Conservation (phyloP, 805 yeast genomes). For the Clavispora carvajalis region DNA sequence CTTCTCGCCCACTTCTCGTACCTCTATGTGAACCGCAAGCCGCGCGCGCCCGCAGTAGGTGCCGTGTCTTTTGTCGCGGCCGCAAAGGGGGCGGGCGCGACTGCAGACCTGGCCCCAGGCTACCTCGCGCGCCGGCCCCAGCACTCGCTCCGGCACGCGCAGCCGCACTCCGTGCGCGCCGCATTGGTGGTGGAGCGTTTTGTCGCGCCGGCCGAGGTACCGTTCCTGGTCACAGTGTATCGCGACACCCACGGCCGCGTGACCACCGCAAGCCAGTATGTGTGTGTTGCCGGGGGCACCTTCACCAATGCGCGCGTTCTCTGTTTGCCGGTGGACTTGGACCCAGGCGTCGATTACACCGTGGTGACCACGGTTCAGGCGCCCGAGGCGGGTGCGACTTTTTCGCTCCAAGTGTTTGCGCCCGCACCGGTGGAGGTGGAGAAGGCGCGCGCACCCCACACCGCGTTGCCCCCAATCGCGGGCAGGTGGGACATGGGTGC, state of each 20-base stretch:
- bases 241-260: neutral
- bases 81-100: neutral
- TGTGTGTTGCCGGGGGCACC: slow-evolving; percentile 12
- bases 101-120: neutral
- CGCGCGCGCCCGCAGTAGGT: slow-evolving; percentile 16
- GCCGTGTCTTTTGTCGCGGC: neutral
- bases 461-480: slow-evolving; percentile 8
- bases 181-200: slow-evolving; percentile 1
- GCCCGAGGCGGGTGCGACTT: neutral
- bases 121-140: neutral
- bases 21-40: slow-evolving; percentile 67
- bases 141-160: slow-evolving; percentile 14
- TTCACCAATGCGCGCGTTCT: slow-evolving; percentile 36
- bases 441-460: neutral
- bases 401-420: neutral
- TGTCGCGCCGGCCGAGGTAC: neutral
- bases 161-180: neutral
- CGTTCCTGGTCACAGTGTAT: neutral
- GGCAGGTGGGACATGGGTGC: slow-evolving; percentile 43
- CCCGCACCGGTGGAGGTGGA: neutral
- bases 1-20: slow-evolving; percentile 36
- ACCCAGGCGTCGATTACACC: slow-evolving; percentile 25
- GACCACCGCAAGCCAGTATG: slow-evolving; percentile 17
- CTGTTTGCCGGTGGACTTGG: slow-evolving; percentile 25
- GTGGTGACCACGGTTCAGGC: slow-evolving; percentile 11